Percentiles rank a stretch among this genome's conserved stretches.
Conservation (phyloP, 1,139 yeast species). For the Taphrina wiesneri region DNA sequence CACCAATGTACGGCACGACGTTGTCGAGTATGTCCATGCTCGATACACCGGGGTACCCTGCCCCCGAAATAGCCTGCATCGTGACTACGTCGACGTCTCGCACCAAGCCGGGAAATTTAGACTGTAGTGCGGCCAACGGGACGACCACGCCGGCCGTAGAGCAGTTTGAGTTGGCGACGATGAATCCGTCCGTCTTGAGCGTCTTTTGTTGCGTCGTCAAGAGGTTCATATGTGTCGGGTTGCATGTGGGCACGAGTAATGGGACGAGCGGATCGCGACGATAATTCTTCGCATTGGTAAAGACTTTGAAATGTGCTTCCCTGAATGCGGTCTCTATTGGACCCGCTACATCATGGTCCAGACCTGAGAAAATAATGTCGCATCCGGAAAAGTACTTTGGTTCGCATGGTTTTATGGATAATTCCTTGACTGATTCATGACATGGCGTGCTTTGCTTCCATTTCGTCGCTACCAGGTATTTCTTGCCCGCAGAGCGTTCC, state of each 20-base stretch:
- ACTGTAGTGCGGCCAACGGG: conserved; percentile 89
- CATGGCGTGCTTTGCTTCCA: conserved; percentile 92
- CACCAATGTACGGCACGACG: conserved; percentile 88
- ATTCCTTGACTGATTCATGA: conserved; percentile 64
- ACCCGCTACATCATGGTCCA: conserved; percentile 93
- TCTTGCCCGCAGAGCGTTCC: conserved; percentile 87
- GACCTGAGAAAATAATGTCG: conserved; percentile 91
- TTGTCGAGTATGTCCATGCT: conserved; percentile 94
- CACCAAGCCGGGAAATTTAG: conserved; percentile 76
- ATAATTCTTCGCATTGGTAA: conserved; percentile 95
- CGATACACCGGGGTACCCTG: conserved; percentile 97
- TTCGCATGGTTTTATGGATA: conserved; percentile 75
- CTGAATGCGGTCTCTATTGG: conserved; percentile 82
- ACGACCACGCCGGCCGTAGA: conserved; percentile 98
- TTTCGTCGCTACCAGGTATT: conserved; percentile 77
- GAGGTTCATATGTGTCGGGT: conserved; percentile 86
- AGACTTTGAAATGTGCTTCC: conserved; percentile 76
- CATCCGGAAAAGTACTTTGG: conserved; percentile 78
- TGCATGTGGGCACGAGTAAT: conserved; percentile 89
- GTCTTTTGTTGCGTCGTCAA: conserved; percentile 59
- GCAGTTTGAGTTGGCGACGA: conserved; percentile 94
- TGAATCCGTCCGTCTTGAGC: conserved; percentile 69
- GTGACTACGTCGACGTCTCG: conserved; percentile 87
- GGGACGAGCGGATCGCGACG: conserved; percentile 89
- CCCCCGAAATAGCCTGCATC: conserved; percentile 96